Evolutionary conservation across 495 filamentous ascomycete species (phyloP).

Genomic region (Penicillium macrosclerotiorum): DNA sequence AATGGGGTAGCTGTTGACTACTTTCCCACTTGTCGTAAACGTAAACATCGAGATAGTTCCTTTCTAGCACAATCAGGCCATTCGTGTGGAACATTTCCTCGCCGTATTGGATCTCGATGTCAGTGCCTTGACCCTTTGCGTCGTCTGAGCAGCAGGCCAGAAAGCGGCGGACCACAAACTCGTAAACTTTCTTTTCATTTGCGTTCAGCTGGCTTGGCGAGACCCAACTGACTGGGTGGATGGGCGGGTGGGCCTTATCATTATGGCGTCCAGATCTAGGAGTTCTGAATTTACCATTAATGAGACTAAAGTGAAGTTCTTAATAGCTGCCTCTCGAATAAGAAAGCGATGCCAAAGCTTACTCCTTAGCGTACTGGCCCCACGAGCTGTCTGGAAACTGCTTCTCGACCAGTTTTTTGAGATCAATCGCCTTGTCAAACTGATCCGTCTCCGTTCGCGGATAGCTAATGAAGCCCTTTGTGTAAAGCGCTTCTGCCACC

Average conservation of each 20-base stretch:
- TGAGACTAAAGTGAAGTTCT: constrained; percentile 46
- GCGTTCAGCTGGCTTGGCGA: constrained; percentile 55
- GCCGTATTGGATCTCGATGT: constrained; percentile 82
- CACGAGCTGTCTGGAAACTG: constrained; percentile 73
- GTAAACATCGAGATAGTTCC: constrained; percentile 95
- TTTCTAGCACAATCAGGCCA: constrained; percentile 80
- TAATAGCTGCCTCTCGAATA: neutral
- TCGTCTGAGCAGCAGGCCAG: constrained; percentile 96
- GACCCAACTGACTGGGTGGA: constrained; percentile 86
- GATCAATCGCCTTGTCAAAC: constrained; percentile 87
- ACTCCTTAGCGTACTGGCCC: constrained; percentile 78
- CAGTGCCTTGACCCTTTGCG: constrained; percentile 78
- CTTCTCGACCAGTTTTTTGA: constrained; percentile 76
- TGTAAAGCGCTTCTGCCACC: constrained; percentile 86
- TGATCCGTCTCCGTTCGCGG: constrained; percentile 96
- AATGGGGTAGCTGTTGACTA: constrained; percentile 76
- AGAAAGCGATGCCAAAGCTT: constrained; percentile 5
- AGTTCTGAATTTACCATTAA: constrained; percentile 74
- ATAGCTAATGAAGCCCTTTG: constrained; percentile 94
- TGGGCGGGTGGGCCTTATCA: constrained; percentile 95
- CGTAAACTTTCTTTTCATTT: constrained; percentile 78
- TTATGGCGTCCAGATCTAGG: constrained; percentile 84
- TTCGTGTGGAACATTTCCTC: constrained; percentile 76
- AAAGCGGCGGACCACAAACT: constrained; percentile 92
- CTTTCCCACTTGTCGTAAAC: constrained; percentile 94